These are phyloP conservation scores for Paraconiothyrium brasiliense DNA, from an alignment of 2,329 filamentous ascomycete species.

Conservation along the genomic window DNA sequence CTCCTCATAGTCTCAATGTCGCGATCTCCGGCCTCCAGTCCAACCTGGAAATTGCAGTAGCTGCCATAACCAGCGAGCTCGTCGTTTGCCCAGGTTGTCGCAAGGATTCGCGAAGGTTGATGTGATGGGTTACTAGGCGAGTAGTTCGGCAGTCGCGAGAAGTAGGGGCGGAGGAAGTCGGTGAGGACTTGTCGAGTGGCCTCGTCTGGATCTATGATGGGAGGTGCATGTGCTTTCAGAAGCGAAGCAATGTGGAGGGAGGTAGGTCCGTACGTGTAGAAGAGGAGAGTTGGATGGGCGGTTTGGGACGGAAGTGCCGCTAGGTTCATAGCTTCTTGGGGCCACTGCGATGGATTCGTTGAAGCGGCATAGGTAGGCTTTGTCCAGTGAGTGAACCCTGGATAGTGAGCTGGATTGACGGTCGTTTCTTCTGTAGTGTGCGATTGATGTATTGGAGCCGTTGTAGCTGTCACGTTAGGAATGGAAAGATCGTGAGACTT, in stretches of 20 bases:
- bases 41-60: slow-evolving; percentile 86
- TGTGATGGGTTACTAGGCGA: slow-evolving; percentile 63
- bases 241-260: slow-evolving; percentile 42
- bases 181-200: slow-evolving; percentile 61
- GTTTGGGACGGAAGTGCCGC: slow-evolving; percentile 66
- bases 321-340: slow-evolving; percentile 80
- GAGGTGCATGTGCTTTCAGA: slow-evolving; percentile 40
- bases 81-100: slow-evolving; percentile 82
- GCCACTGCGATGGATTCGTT: slow-evolving; percentile 72
- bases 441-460: slow-evolving; percentile 47
- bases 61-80: slow-evolving; percentile 82
- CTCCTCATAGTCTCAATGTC: slow-evolving; percentile 71
- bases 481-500: slow-evolving; percentile 24
- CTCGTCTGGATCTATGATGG: slow-evolving; percentile 48
- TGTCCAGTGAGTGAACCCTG: slow-evolving; percentile 80
- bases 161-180: slow-evolving; percentile 80
- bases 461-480: slow-evolving; percentile 51
- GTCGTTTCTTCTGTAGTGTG: slow-evolving; percentile 35
- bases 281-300: slow-evolving; percentile 83
- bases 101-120: slow-evolving; percentile 68
- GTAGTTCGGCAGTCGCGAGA: slow-evolving; percentile 77
- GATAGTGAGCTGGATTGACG: slow-evolving; percentile 51
- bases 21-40: slow-evolving; percentile 72
- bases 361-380: slow-evolving; percentile 71
- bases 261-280: slow-evolving; percentile 75